A percentile compares a stretch with the other conserved stretches of the same genome.
Evolutionary conservation across 2,329 filamentous ascomycete species (phyloP).

Genomic region (Emmonsia crescens): DNA sequence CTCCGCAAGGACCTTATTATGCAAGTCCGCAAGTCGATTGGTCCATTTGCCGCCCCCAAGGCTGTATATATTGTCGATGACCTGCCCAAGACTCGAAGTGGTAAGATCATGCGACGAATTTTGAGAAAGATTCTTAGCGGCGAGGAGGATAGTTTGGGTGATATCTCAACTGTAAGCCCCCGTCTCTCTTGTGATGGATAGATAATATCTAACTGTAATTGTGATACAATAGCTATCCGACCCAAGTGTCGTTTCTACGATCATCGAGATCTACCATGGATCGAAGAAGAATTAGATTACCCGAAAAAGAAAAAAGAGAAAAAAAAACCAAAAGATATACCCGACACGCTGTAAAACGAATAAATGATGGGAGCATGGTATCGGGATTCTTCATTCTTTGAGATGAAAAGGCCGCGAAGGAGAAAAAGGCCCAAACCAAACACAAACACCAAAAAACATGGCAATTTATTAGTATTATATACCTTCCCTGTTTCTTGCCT

Average conservation of each 20-base stretch:
- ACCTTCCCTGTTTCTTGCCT: background rate
- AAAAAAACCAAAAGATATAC: background rate
- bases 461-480: background rate
- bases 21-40: conserved; percentile 94
- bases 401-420: background rate
- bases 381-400: background rate
- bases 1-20: conserved; percentile 87
- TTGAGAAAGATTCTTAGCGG: conserved; percentile 93
- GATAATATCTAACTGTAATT: background rate
- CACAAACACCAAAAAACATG: background rate
- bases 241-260: conserved; percentile 77
- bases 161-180: conserved; percentile 70
- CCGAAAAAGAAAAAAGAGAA: background rate
- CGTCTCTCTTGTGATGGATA: background rate
- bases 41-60: conserved; percentile 94
- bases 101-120: conserved; percentile 98
- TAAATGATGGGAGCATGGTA: background rate
- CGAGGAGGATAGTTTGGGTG: conserved; percentile 93
- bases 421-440: background rate
- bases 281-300: conserved; percentile 30
- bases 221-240: conserved; percentile 59
- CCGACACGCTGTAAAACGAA: background rate
- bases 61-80: conserved; percentile 84
- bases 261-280: conserved; percentile 67
- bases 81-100: conserved; percentile 90